Base-by-base conservation (phyloP, 768 basidiomycete species). In the Amyloporia xantha region DNA sequence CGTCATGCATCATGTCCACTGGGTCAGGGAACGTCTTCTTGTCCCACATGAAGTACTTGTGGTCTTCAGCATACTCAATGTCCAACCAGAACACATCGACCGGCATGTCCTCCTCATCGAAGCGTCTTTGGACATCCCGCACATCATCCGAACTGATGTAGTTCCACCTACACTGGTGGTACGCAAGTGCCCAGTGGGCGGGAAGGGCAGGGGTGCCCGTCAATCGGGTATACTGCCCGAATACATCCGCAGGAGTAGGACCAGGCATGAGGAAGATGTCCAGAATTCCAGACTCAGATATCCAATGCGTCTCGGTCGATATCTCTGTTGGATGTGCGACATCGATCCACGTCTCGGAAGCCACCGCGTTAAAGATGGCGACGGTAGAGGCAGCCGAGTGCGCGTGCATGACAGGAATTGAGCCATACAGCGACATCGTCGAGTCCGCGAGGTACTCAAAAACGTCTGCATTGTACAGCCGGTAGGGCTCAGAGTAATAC, bases 131-230 rank as follows among this genome's bases (percentile, higher is more conserved):
- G 7, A 98, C 91, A 3, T 77, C 74, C 10, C 91, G 76, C 7
- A 99, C 75, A 64, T 97, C 96, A 10, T 86, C 81, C 23, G 89
- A 84, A 68, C 84, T 89, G 54, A 95, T 75, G 61, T 99, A 98
- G 63, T 99, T 98, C 96, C 96, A 98, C 28, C 96, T 75, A 64
- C 95, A 98, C 64, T 98, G 96, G 66, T 98, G 96, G 61, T 99
- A 95, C 0, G 84, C 96, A 49, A 97, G 73, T 23, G 91, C 81
- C 82, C 90, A 97, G 17, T 88, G 78, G 7, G 91, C 83, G 0
- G 96, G 96, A n/a, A 99, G 73, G 3, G 85, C 82, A 0, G 89
- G 79, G 0, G 86, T 78, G 1, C 96, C 96, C 0, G 94, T 96
- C 47, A 98, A 75, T 17, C 71, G 67, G 0, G 90, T 75, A 62